Evolutionary conservation across 768 basidiomycete species (phyloP).

Genomic region (Phaeotremella skinneri): DNA sequence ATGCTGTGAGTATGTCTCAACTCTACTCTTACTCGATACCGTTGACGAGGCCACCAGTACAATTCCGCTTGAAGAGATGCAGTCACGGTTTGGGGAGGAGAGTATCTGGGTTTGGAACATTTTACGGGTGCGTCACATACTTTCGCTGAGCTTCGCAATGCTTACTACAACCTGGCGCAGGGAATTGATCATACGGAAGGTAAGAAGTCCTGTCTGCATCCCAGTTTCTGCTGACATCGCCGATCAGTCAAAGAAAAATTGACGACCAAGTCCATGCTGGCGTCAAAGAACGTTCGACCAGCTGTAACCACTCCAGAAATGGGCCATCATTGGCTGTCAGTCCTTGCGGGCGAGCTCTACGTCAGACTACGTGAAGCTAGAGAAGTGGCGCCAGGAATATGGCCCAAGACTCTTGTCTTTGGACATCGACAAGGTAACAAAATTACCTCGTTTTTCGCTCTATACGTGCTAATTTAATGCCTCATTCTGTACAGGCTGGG

Average conservation of each 20-base stretch:
- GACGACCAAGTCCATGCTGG: slow-evolving; percentile 84
- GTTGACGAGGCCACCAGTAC: slow-evolving; percentile 31
- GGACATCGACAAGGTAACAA: slow-evolving; percentile 67
- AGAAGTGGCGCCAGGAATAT: slow-evolving; percentile 66
- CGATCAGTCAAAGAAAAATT: slow-evolving; percentile 78
- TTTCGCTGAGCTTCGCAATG: slow-evolving; percentile 1
- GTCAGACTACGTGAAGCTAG: slow-evolving; percentile 80
- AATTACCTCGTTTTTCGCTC: background rate
- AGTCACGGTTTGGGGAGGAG: slow-evolving; percentile 54
- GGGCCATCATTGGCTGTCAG: slow-evolving; percentile 85
- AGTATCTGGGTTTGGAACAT: slow-evolving; percentile 87
- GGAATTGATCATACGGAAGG: slow-evolving; percentile 86
- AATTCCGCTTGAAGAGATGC: slow-evolving; percentile 52
- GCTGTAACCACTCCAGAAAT: slow-evolving; percentile 70
- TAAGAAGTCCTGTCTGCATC: slow-evolving; percentile 43
- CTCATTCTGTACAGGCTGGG: slow-evolving; percentile 58
- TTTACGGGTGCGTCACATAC: slow-evolving; percentile 61
- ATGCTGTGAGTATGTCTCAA: slow-evolving; percentile 63
- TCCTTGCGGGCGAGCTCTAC: slow-evolving; percentile 85
- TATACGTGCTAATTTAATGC: background rate
- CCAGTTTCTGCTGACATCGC: slow-evolving; percentile 22
- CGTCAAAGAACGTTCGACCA: slow-evolving; percentile 87
- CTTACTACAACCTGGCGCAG: slow-evolving; percentile 49
- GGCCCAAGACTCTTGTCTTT: slow-evolving; percentile 90
- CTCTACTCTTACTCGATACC: background rate